These are phyloP conservation scores for Kodamaea jinghongensis DNA, from an alignment of 805 yeast genomes.

Conservation along the genomic window DNA sequence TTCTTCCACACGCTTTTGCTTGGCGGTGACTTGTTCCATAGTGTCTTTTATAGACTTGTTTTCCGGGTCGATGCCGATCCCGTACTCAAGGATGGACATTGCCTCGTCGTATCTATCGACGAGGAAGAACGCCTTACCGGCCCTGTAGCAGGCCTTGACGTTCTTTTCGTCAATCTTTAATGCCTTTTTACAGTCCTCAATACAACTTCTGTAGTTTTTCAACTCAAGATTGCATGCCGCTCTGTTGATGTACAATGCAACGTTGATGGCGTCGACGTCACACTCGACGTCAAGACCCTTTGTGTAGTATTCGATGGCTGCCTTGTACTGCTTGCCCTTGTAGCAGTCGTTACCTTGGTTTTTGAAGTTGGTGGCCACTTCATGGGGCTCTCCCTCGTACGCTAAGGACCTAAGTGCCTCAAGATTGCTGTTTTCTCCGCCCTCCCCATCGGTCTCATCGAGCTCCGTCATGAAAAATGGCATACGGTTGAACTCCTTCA, in stretches of 20 bases:
- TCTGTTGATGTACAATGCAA: constrained; percentile 71
- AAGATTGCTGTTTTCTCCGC: constrained; percentile 68
- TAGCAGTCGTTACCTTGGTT: constrained; percentile 90
- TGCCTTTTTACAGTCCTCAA: constrained; percentile 79
- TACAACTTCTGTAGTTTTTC: constrained; percentile 79
- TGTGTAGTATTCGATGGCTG: constrained; percentile 76
- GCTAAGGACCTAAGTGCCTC: constrained; percentile 92
- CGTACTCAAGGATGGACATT: constrained; percentile 60
- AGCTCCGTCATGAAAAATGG: constrained; percentile 94
- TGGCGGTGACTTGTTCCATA: constrained; percentile 37
- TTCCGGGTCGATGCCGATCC: constrained; percentile 55
- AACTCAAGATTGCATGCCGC: constrained; percentile 91
- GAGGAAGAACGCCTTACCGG: constrained; percentile 74
- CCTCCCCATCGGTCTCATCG: constrained; percentile 72
- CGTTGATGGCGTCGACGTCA: constrained; percentile 51
- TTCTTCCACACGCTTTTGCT: constrained; percentile 30
- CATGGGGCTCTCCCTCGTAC: constrained; percentile 94
- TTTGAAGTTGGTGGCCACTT: constrained; percentile 84
- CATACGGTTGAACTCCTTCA: constrained; percentile 72
- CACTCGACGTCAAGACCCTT: constrained; percentile 75
- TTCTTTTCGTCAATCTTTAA: constrained; percentile 63
- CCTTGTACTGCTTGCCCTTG: constrained; percentile 64
- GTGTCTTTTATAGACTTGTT: constrained; percentile 56
- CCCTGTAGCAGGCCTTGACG: constrained; percentile 80
- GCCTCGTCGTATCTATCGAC: constrained; percentile 74